phyloP scores from a whole-genome alignment of 1,284 basidiomycete genomes.

The Melampsora larici-populina region DNA sequence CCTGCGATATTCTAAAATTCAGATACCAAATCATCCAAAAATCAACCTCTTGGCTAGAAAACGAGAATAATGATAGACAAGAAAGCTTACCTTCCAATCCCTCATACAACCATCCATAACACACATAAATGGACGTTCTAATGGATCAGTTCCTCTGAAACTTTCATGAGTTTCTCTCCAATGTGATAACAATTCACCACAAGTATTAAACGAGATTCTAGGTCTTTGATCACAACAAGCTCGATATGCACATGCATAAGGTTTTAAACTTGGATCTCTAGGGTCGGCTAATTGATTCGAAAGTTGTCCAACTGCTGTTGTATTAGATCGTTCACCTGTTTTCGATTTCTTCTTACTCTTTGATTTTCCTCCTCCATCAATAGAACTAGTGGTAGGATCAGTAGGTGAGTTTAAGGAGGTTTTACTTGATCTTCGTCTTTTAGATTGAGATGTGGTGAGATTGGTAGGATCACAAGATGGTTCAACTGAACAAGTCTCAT shows the following conservation, averaged over 20 bases:
- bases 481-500: neutral
- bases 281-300: neutral
- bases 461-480: neutral
- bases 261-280: neutral
- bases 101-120: constrained; percentile 34
- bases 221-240: neutral
- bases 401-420: neutral
- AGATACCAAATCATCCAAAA: neutral
- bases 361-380: neutral
- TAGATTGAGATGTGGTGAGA: neutral
- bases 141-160: neutral
- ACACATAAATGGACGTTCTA: constrained; percentile 31
- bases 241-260: neutral
- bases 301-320: neutral
- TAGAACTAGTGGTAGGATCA: neutral
- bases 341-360: neutral
- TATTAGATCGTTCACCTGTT: neutral
- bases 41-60: neutral
- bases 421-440: neutral
- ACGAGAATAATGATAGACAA: neutral
- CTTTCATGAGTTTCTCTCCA: constrained; percentile 35
- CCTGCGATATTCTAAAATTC: constrained; percentile 27
- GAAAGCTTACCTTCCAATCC: constrained; percentile 26
- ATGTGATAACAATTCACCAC: constrained; percentile 17
- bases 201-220: constrained; percentile 3